Conservation (phyloP, 2,329 filamentous ascomycete genomes). For the Anisogramma anomala region DNA sequence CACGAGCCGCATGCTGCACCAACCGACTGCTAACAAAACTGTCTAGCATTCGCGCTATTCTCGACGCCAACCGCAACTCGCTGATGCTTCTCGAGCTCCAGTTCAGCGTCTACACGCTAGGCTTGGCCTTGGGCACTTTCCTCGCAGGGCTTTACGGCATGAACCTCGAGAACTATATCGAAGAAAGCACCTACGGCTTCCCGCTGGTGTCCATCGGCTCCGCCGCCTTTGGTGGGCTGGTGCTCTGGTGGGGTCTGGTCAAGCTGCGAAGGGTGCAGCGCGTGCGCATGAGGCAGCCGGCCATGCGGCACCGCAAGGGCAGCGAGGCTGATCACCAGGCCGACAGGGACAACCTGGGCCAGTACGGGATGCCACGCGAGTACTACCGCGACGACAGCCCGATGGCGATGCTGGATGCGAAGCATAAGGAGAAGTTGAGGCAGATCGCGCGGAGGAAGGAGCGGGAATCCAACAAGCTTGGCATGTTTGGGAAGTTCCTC, state of each 20-base stretch:
- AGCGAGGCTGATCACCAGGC: background rate
- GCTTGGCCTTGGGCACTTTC: conserved; percentile 89
- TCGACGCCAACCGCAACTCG: conserved; percentile 94
- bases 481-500: conserved; percentile 23
- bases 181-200: conserved; percentile 85
- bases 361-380: conserved; percentile 17
- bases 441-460: conserved; percentile 39
- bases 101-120: conserved; percentile 88
- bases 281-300: conserved; percentile 54
- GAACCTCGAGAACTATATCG: conserved; percentile 98
- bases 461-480: conserved; percentile 16
- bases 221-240: conserved; percentile 58
- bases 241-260: conserved; percentile 72
- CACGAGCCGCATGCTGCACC: background rate
- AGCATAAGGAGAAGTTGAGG: conserved; percentile 43
- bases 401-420: conserved; percentile 39
- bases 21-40: conserved; percentile 17
- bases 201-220: conserved; percentile 60
- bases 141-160: conserved; percentile 98
- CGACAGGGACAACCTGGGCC: conserved; percentile 3
- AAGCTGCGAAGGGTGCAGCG: conserved; percentile 79
- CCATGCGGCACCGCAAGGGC: conserved; percentile 4
- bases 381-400: conserved; percentile 39
- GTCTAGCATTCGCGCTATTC: conserved; percentile 77
- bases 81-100: conserved; percentile 96